Conservation (phyloP, 768 basidiomycete species). For the Sutorius australiensis region DNA sequence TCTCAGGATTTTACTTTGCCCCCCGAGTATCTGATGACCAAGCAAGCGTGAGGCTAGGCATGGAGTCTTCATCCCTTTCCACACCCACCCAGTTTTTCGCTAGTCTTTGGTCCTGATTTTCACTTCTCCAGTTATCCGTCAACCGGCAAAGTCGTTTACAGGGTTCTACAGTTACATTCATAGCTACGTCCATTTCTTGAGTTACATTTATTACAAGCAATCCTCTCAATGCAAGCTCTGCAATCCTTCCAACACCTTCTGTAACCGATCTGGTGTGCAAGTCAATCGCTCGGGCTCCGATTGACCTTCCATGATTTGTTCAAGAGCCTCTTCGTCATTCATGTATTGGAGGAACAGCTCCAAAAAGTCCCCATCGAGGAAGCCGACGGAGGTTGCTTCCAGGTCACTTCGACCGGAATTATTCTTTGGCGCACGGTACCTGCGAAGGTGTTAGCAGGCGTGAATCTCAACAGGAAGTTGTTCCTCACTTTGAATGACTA, state of each 20-base stretch:
- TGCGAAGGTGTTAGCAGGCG: conserved; percentile 26
- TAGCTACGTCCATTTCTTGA: conserved; percentile 18
- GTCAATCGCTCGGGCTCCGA: conserved; percentile 57
- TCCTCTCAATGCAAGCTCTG: conserved; percentile 51
- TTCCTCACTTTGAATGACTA: conserved; percentile 57
- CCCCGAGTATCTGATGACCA: conserved; percentile 39
- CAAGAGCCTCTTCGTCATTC: conserved; percentile 39
- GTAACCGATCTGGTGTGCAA: conserved; percentile 35
- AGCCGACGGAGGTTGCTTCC: conserved; percentile 58
- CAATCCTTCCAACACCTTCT: conserved; percentile 44
- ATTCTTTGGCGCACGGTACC: conserved; percentile 68
- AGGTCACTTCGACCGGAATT: conserved; percentile 54
- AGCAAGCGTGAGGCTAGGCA: conserved; percentile 8
- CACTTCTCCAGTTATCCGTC: background rate
- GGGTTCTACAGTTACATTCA: conserved; percentile 17
- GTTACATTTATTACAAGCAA: conserved; percentile 10
- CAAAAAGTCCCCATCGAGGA: conserved; percentile 86
- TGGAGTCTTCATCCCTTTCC: conserved; percentile 3
- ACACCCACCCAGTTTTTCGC: conserved; percentile 8
- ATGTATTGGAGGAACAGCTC: conserved; percentile 56
- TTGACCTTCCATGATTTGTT: conserved; percentile 53
- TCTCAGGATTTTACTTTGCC: conserved; percentile 90
- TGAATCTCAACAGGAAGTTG: background rate
- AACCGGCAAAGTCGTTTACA: background rate
- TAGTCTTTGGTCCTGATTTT: conserved; percentile 12